A percentile compares a stretch with the other conserved stretches of the same genome.
These are phyloP conservation scores for Sindora glabra DNA, from an alignment of 306 rosid species.

Conservation along the genomic window DNA sequence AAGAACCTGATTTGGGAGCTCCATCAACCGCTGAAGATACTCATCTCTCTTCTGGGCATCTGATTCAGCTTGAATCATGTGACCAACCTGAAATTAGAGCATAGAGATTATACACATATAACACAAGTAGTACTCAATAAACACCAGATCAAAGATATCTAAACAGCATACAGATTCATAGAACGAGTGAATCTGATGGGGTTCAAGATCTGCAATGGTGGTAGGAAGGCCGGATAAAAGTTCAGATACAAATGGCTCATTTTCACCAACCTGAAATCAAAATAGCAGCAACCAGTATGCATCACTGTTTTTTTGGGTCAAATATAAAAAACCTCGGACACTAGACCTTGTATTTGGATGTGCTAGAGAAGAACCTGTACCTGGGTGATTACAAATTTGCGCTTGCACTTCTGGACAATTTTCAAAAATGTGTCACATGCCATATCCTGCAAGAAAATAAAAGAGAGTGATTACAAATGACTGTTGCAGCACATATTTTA, in stretches of 20 bases:
- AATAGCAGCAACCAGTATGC: not conserved
- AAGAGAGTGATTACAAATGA: not conserved
- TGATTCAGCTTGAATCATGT: constrained; percentile 95
- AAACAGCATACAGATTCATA: constrained; percentile 76
- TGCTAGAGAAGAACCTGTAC: constrained; percentile 17
- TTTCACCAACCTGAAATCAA: constrained; percentile 81
- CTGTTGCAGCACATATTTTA: not conserved
- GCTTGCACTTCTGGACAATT: constrained; percentile 95
- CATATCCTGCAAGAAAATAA: constrained; percentile 69
- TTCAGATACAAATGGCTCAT: constrained; percentile 93
- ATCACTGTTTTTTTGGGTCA: no score
- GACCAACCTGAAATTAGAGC: constrained; percentile 55
- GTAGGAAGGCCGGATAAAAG: constrained; percentile 79
- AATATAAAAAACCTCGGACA: no score
- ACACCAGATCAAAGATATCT: not conserved
- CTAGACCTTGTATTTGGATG: not conserved
- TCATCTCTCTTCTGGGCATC: constrained; percentile 89
- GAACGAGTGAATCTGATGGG: constrained; percentile 90
- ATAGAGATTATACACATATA: not conserved
- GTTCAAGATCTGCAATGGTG: constrained; percentile 86
- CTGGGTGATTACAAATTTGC: constrained; percentile 91
- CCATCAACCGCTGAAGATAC: constrained; percentile 83
- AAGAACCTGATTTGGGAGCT: constrained; percentile 82
- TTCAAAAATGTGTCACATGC: constrained; percentile 95
- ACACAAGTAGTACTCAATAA: not conserved